phyloP scores from a whole-genome alignment of 2,329 filamentous ascomycete species.

The Stagonosporopsis chrysanthemi region DNA sequence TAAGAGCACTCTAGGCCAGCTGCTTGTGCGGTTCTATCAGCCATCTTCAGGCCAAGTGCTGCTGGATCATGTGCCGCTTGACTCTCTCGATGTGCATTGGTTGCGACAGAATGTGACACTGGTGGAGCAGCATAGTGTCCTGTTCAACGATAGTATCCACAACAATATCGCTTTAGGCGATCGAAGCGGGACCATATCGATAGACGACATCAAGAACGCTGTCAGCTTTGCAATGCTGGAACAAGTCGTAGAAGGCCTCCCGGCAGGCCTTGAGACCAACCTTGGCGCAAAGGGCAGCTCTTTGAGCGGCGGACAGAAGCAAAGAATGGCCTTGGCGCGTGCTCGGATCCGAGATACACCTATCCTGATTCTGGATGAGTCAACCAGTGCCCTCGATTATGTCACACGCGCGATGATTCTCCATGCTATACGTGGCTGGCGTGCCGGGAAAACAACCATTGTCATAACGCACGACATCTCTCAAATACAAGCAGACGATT shows the following conservation, averaged over 20 bases:
- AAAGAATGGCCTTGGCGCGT: constrained; percentile 81
- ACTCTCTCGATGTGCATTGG: constrained; percentile 72
- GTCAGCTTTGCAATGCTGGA: constrained; percentile 74
- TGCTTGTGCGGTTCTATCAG: constrained; percentile 80
- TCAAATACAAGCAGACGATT: constrained; percentile 76
- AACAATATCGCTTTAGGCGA: constrained; percentile 80
- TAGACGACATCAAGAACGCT: constrained; percentile 66
- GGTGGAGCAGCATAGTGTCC: constrained; percentile 79
- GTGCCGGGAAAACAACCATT: constrained; percentile 82
- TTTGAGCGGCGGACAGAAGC: constrained; percentile 85
- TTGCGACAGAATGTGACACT: constrained; percentile 79
- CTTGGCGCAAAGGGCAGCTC: constrained; percentile 74
- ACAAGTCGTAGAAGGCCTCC: constrained; percentile 70
- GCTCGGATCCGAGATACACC: constrained; percentile 78
- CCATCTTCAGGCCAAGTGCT: constrained; percentile 70
- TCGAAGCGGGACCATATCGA: constrained; percentile 58
- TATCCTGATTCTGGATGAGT: constrained; percentile 86
- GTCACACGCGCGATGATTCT: constrained; percentile 72
- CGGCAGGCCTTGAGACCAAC: constrained; percentile 73
- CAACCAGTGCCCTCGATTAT: constrained; percentile 86
- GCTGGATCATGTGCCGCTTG: constrained; percentile 70
- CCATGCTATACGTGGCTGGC: constrained; percentile 78
- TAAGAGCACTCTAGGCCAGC: constrained; percentile 85
- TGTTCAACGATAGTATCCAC: constrained; percentile 83
- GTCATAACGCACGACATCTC: constrained; percentile 90